These are phyloP conservation scores for Cladobotryum protrusum DNA, from an alignment of 2,329 filamentous ascomycete genomes.

Conservation along the genomic window DNA sequence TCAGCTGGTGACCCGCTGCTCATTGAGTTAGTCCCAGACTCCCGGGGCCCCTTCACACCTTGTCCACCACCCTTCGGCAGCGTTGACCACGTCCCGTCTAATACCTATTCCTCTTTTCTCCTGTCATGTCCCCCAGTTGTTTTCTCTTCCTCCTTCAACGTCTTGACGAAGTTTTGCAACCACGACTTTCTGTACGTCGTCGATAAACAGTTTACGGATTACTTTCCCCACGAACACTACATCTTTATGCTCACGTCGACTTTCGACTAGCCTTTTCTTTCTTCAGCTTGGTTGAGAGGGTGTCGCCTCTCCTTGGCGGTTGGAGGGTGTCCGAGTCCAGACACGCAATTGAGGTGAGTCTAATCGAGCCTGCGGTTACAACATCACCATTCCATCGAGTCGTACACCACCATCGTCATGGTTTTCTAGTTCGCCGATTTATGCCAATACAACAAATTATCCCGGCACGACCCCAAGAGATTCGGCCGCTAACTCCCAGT, in stretches of 20 bases:
- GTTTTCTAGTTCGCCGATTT: no score
- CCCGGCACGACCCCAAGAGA: no score
- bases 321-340: constrained; percentile 6
- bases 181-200: constrained; percentile 1
- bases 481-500: not conserved
- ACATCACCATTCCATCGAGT: not conserved
- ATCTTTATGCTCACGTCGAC: not conserved
- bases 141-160: constrained; percentile 3
- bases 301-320: constrained; percentile 6
- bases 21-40: constrained; percentile 7
- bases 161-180: not conserved
- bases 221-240: not conserved
- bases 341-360: not conserved
- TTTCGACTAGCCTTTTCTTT: not conserved
- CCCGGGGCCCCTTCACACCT: constrained; percentile 9
- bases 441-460: no score
- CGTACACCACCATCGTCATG: no score
- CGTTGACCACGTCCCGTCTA: not conserved
- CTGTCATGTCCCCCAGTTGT: constrained; percentile 1
- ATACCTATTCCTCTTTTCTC: not conserved
- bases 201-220: not conserved
- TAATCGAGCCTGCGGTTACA: not conserved
- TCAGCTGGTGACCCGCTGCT: constrained; percentile 11
- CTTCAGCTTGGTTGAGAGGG: not conserved
- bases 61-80: not conserved